Evolutionary conservation across 106 monocot genomes (phyloP), one percentile per base, ranked within the genome.

Genomic region (Allium sativum): DNA sequence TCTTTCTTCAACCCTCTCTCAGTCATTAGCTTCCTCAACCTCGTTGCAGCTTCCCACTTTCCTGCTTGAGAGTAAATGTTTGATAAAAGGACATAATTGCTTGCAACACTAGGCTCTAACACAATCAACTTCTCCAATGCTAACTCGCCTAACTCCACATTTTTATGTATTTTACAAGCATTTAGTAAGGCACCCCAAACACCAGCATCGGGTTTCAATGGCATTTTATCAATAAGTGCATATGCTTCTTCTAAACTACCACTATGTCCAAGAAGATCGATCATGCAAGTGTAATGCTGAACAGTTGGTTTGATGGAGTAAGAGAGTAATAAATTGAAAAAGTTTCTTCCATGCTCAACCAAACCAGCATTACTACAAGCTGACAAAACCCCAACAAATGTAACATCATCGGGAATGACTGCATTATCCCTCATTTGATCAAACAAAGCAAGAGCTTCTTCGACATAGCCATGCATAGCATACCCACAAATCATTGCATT

Each of bases 201-300:
- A 6, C 82, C 84, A 10, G 85, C 56, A 47, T 93, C 88, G 6
- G 82, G 82, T 40, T 42, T 67, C 77, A 85, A 74, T 3, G 77
- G 65, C 88, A 93, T 88, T 13, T 46, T 53, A 18, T 59, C 22
- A n/a, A 88, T 80, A 21, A 93, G 61, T 4, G 55, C 45, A 48
- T 71, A 66, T 9, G 85, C 88, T 67, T 88, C 79, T 11, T 76
- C 58, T 17, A 93, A 63, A 18, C 56, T 57, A 42, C 80, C 88
- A 3, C 70, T 75, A 51, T 89, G 93, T 17, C 82, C 80, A 11
- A 93, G 69, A 14, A 93, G 82, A 76, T 85, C 82, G 8, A 93
- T 69, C 73, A 92, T 71, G 70, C 91, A 88, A 56, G 93, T 85
- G 61, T 82, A 88, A 47, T 93, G 88, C 71, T 88, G 84, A 20